These are phyloP conservation scores for Fusarium sp. DNA, from an alignment of 2,329 filamentous ascomycete species.

Conservation along the genomic window DNA sequence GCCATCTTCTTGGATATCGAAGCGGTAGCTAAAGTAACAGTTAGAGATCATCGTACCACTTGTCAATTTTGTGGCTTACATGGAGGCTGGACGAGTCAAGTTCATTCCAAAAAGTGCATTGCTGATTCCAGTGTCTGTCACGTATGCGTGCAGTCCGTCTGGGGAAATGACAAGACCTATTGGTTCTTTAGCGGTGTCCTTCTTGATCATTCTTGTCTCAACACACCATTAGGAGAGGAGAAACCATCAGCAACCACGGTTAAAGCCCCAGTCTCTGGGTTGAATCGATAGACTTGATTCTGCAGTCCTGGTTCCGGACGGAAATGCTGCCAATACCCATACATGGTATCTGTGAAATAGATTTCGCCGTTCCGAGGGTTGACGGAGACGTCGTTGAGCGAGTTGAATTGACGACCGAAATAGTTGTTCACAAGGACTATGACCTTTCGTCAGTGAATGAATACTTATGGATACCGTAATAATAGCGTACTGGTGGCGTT, in stretches of 20 bases:
- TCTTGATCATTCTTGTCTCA: fast-evolving
- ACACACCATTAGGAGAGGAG: slow-evolving; percentile 61
- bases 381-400: slow-evolving; percentile 67
- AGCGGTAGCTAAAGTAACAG: slow-evolving; percentile 55
- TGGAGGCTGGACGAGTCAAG: slow-evolving; percentile 55
- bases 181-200: background rate
- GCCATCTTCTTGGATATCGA: slow-evolving; percentile 57
- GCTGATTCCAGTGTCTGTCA: slow-evolving; percentile 65
- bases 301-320: slow-evolving; percentile 63
- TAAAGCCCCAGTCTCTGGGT: slow-evolving; percentile 61
- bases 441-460: background rate
- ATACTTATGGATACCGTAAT: fast-evolving
- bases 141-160: slow-evolving; percentile 62
- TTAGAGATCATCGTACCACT: background rate
- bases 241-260: slow-evolving; percentile 69
- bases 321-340: slow-evolving; percentile 69
- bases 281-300: slow-evolving; percentile 69
- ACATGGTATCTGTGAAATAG: slow-evolving; percentile 73
- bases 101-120: slow-evolving; percentile 58
- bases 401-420: slow-evolving; percentile 69
- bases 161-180: slow-evolving; percentile 66
- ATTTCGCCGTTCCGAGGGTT: slow-evolving; percentile 66
- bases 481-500: slow-evolving; percentile 57
- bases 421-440: slow-evolving; percentile 66
- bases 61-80: slow-evolving; percentile 51